A percentile compares a stretch with the other conserved stretches of the same genome.
Conservation (phyloP, 306 rosid species). For the Vigna reflexopilosa region DNA sequence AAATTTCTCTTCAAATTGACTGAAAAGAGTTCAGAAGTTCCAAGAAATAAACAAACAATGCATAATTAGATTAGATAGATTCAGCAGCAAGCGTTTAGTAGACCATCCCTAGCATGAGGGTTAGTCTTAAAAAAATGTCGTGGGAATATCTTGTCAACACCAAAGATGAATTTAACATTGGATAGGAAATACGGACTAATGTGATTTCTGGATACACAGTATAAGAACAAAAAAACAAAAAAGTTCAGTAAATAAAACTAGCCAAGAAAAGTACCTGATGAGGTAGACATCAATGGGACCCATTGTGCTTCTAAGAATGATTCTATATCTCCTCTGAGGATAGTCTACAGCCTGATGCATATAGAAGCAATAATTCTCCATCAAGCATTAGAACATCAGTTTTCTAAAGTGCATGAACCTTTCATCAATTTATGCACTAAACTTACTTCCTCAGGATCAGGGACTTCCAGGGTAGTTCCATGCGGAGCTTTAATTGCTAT, state of each 20-base stretch:
- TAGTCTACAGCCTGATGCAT: constrained; percentile 83
- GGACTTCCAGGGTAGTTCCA: constrained; percentile 99
- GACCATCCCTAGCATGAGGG: not conserved
- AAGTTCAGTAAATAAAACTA: constrained; percentile 16
- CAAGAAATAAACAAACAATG: constrained; percentile 31
- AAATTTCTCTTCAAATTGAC: constrained; percentile 98
- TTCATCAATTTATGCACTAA: constrained; percentile 44
- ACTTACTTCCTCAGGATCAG: constrained; percentile 98
- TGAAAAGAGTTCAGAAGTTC: constrained; percentile 47
- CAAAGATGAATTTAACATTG: constrained; percentile 8
- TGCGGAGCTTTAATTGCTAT: constrained; percentile 98
- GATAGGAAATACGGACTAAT: constrained; percentile 31
- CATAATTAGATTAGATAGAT: constrained; percentile 12
- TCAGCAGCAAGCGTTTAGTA: not conserved
- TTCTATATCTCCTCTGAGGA: constrained; percentile 90
- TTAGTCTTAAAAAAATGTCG: not conserved
- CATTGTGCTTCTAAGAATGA: constrained; percentile 98
- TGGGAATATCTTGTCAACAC: not conserved
- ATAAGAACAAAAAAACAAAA: not conserved
- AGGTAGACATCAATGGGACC: constrained; percentile 99
- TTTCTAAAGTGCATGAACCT: constrained; percentile 39
- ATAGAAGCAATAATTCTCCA: constrained; percentile 48
- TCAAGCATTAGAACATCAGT: constrained; percentile 45
- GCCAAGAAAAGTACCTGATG: constrained; percentile 73
- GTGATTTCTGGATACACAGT: constrained; percentile 29